These are phyloP conservation scores for Fusarium sp. DNA, from an alignment of 2,329 filamentous ascomycete species.

Conservation along the genomic window DNA sequence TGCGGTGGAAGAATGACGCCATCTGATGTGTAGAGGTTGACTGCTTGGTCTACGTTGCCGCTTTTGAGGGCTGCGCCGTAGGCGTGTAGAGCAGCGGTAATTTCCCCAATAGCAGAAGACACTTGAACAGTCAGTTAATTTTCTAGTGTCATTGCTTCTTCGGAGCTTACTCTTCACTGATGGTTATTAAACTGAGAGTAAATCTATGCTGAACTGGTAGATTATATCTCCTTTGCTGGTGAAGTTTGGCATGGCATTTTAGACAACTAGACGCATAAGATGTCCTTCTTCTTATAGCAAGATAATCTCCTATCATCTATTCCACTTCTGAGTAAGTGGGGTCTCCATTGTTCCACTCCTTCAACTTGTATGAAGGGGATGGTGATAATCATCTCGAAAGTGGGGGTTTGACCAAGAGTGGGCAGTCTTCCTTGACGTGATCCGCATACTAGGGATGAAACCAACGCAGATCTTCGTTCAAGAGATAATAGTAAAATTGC, in stretches of 20 bases:
- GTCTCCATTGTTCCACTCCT: background rate
- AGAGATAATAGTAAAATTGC: background rate
- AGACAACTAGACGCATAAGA: too few species aligned
- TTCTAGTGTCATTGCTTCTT: fast-evolving
- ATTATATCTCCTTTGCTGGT: too few species aligned
- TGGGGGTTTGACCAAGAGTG: background rate
- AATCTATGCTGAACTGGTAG: background rate
- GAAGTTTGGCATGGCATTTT: too few species aligned
- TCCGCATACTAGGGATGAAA: background rate
- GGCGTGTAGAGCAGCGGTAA: background rate
- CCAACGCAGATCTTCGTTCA: background rate
- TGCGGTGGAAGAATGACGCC: slow-evolving; percentile 42
- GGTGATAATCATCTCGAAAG: background rate
- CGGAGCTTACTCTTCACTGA: background rate
- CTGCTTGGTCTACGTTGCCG: slow-evolving; percentile 26
- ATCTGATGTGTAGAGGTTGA: slow-evolving; percentile 37
- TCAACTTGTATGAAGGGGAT: background rate
- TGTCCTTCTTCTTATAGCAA: too few species aligned
- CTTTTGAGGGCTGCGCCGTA: slow-evolving; percentile 32
- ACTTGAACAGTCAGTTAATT: background rate
- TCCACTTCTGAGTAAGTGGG: background rate
- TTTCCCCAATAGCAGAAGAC: background rate
- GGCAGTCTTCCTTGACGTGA: background rate
- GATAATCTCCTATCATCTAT: background rate
- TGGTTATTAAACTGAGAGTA: fast-evolving